phyloP scores from a whole-genome alignment of 2,329 filamentous ascomycete species.

The Cryphonectria naterciae region DNA sequence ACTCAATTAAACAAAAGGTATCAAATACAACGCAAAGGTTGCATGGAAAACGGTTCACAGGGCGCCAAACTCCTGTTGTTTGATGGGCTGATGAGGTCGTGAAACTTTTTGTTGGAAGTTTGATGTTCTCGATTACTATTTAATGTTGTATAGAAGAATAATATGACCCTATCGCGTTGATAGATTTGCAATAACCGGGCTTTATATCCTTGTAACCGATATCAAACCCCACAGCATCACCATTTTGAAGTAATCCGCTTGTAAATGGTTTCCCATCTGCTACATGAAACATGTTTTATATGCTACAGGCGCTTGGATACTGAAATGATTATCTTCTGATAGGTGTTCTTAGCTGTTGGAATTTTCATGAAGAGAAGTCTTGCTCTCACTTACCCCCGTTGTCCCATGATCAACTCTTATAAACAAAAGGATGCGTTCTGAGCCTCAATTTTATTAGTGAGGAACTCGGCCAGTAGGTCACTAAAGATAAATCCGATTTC shows the following conservation, averaged over 20 bases:
- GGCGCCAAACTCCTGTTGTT: not conserved
- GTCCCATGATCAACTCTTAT: not conserved
- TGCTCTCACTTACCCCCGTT: too few relatives aligned
- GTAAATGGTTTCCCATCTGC: not conserved
- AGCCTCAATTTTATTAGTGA: not conserved
- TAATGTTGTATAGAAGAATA: not conserved
- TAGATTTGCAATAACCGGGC: not conserved
- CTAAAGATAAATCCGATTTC: too few relatives aligned
- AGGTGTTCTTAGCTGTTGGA: too few relatives aligned
- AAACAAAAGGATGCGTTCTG: not conserved
- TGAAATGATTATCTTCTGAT: not conserved
- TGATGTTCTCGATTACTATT: constrained; percentile 4
- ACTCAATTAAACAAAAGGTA: not conserved
- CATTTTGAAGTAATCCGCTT: not conserved
- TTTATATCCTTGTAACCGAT: not conserved
- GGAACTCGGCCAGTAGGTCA: too few relatives aligned
- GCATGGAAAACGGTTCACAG: not conserved
- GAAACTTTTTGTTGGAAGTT: not conserved
- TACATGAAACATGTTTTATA: not conserved
- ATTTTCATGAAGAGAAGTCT: too few relatives aligned
- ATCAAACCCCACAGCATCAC: not conserved
- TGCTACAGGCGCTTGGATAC: not conserved
- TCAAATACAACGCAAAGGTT: not conserved
- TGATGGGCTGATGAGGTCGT: not conserved
- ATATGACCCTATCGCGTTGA: not conserved